phyloP scores from a whole-genome alignment of 2,329 filamentous ascomycete genomes.

The Piedraia hortae region DNA sequence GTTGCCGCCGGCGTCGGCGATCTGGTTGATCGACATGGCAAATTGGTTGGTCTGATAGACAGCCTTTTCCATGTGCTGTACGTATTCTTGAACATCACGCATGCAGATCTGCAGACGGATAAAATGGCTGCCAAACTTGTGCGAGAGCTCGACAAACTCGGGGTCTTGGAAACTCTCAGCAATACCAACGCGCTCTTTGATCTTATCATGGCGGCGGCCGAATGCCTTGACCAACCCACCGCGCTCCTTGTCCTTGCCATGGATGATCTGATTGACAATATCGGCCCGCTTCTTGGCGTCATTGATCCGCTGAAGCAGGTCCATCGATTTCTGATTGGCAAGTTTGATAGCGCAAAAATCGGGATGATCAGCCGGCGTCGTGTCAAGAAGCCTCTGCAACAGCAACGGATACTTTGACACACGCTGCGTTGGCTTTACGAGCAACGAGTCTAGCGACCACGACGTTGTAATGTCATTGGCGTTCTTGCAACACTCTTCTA shows the following conservation, averaged over 20 bases:
- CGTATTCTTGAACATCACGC: constrained; percentile 80
- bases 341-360: constrained; percentile 42
- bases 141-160: constrained; percentile 52
- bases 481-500: constrained; percentile 76
- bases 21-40: constrained; percentile 53
- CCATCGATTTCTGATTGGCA: constrained; percentile 41
- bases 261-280: constrained; percentile 67
- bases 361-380: constrained; percentile 59
- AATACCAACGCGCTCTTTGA: constrained; percentile 41
- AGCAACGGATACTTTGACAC: constrained; percentile 83
- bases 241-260: constrained; percentile 50
- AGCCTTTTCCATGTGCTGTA: constrained; percentile 51
- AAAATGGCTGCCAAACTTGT: constrained; percentile 78
- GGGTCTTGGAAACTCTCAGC: constrained; percentile 48
- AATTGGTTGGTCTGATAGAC: constrained; percentile 60
- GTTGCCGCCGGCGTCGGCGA: constrained; percentile 56
- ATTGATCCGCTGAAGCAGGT: constrained; percentile 46
- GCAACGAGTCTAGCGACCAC: constrained; percentile 84
- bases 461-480: constrained; percentile 77
- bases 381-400: constrained; percentile 49
- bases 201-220: constrained; percentile 63
- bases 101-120: constrained; percentile 77
- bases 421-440: constrained; percentile 89
- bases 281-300: constrained; percentile 88
- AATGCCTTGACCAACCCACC: constrained; percentile 71